A percentile compares a stretch with the other conserved stretches of the same genome.
Conservation (phyloP, 306 rosid genomes). For the Senna tora region DNA sequence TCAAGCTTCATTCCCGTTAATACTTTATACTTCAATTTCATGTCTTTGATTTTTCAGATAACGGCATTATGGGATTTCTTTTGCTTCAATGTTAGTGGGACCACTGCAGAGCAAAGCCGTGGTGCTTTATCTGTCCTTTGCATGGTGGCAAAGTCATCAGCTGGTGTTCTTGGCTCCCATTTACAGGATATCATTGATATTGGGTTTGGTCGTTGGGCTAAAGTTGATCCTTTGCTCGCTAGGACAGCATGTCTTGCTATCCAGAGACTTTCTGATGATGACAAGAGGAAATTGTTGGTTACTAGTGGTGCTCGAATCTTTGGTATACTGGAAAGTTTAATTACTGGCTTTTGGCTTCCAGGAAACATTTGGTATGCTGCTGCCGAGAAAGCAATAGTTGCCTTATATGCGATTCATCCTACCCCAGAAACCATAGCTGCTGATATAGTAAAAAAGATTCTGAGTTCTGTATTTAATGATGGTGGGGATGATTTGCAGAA, state of each 20-base stretch:
- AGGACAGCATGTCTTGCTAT: conserved; percentile 90
- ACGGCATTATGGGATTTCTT: conserved; percentile 94
- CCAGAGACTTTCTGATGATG: conserved; percentile 81
- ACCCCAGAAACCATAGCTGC: conserved; percentile 82
- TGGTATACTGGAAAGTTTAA: conserved; percentile 73
- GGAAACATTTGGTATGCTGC: conserved; percentile 90
- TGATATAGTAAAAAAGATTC: conserved; percentile 64
- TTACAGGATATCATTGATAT: conserved; percentile 88
- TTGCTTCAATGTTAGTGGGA: conserved; percentile 89
- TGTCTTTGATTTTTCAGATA: conserved; percentile 54
- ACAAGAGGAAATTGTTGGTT: conserved; percentile 71
- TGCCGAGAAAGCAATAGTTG: conserved; percentile 88
- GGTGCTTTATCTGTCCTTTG: conserved; percentile 90
- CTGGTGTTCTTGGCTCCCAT: conserved; percentile 76
- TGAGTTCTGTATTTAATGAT: conserved; percentile 60
- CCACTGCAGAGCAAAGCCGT: conserved; percentile 89
- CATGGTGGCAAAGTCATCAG: conserved; percentile 87
- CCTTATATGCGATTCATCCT: conserved; percentile 81
- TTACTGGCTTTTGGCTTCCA: conserved; percentile 81
- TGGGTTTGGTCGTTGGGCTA: conserved; percentile 98
- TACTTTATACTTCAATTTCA: conserved; percentile 29
- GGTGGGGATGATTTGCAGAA: conserved; percentile 57
- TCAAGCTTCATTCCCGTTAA: conserved; percentile 23
- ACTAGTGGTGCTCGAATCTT: conserved; percentile 65
- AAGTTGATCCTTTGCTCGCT: conserved; percentile 91